A percentile compares a stretch with the other conserved stretches of the same genome.
Evolutionary conservation across 1,284 basidiomycete genomes (phyloP).

Genomic region (Pseudomicrostroma phylloplanum): DNA sequence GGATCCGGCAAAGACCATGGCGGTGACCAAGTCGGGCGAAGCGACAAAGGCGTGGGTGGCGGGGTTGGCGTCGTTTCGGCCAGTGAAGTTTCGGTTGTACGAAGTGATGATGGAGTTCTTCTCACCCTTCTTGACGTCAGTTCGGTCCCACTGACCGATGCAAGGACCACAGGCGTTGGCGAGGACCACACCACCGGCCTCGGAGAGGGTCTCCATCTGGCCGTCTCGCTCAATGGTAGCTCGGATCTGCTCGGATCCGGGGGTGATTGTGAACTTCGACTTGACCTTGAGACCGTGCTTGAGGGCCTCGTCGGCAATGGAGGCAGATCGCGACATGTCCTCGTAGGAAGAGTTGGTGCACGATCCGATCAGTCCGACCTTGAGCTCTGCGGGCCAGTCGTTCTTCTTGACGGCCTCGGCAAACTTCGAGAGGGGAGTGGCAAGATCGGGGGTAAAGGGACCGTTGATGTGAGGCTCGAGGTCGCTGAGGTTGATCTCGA

Average conservation of each 20-base stretch:
- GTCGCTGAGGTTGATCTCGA: slow-evolving; percentile 89
- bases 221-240: slow-evolving; percentile 96
- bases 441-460: slow-evolving; percentile 64
- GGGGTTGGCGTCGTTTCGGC: slow-evolving; percentile 98
- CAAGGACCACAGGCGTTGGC: slow-evolving; percentile 99
- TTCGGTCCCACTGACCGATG: slow-evolving; percentile 98
- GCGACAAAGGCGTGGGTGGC: slow-evolving; percentile 98
- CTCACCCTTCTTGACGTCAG: slow-evolving; percentile 93
- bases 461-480: slow-evolving; percentile 99
- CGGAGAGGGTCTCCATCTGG: slow-evolving; percentile 78
- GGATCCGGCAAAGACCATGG: slow-evolving; percentile 87
- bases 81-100: slow-evolving; percentile 99
- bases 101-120: slow-evolving; percentile 89
- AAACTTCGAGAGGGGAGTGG: slow-evolving; percentile 76
- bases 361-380: slow-evolving; percentile 94
- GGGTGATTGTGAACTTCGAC: slow-evolving; percentile 94
- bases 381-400: slow-evolving; percentile 92
- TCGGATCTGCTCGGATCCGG: slow-evolving; percentile 95
- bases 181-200: slow-evolving; percentile 82
- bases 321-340: slow-evolving; percentile 96
- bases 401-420: slow-evolving; percentile 86
- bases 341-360: slow-evolving; percentile 99
- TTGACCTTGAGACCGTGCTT: slow-evolving; percentile 80
- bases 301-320: slow-evolving; percentile 82
- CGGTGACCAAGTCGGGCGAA: slow-evolving; percentile 95